Evolutionary conservation across 805 yeast genomes (phyloP).

Genomic region (Wickerhamiella domercqiae): DNA sequence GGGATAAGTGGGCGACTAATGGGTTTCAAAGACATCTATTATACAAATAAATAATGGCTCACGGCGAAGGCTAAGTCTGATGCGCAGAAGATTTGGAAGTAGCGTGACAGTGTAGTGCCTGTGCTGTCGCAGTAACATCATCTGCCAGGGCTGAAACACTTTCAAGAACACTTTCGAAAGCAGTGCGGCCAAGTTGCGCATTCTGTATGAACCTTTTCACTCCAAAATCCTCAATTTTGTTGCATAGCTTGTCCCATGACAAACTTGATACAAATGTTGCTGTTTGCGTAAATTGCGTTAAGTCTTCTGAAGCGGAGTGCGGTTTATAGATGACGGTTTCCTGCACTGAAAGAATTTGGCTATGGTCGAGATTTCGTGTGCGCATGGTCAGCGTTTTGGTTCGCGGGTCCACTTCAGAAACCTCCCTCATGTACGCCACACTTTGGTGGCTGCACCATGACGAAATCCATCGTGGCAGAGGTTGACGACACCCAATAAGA

Average conservation of each 20-base stretch:
- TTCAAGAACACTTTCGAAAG: constrained; percentile 64
- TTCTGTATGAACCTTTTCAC: constrained; percentile 78
- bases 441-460: constrained; percentile 57
- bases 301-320: constrained; percentile 35
- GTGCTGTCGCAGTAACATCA: constrained; percentile 1
- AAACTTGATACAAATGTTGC: constrained; percentile 86
- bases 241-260: constrained; percentile 51
- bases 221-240: constrained; percentile 82
- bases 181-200: constrained; percentile 65
- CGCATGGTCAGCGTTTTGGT: constrained; percentile 56
- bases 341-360: constrained; percentile 56
- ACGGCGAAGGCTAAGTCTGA: too few species aligned
- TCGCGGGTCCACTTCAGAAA: constrained; percentile 64
- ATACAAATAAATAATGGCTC: background rate
- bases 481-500: constrained; percentile 73
- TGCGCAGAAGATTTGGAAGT: background rate
- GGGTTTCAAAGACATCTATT: too few species aligned
- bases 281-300: constrained; percentile 58
- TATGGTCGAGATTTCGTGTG: constrained; percentile 76
- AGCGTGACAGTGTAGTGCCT: too few species aligned
- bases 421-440: constrained; percentile 71
- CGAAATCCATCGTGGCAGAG: constrained; percentile 70
- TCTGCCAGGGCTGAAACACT: background rate
- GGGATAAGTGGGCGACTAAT: too few species aligned
- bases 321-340: constrained; percentile 80